Base-by-base conservation (phyloP, 768 basidiomycete species). In the Wakefieldia striispora region DNA sequence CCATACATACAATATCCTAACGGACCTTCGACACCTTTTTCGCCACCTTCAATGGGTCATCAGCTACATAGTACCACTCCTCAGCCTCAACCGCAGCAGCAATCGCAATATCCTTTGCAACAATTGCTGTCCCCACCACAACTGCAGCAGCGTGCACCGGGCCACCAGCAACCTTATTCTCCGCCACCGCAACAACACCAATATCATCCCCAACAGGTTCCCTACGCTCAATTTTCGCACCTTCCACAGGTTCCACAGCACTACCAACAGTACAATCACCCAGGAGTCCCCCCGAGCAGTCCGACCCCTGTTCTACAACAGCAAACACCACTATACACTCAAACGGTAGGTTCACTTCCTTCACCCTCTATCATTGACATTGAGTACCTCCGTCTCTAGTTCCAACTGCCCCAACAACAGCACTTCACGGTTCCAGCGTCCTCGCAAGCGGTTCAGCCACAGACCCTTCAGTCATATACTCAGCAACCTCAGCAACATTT, bases 401-500 rank as follows among this genome's bases (percentile, higher is more conserved):
- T 39, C 42, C 51, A 31, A 29, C 54, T 50, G 19, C 49, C 45
- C 21, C 57, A 56, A 27, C 55, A 66, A 27, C 13, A 43, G 14
- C 46, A 49, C 47, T 26, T 52, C 42, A n/a, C 36, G 44, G 52
- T 57, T 20, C 61, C 64, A 23, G 56, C 62, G 2, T 58, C 54
- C n/a, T 61, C 49, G 1, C 56, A 55, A 16, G 24, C 34, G 2
- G 20, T 50, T 35, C 60, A 49, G 17, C 29, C 49, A 11, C 62
- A 53, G 43, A 52, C 51, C 8, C 55, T 54, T 10, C 49, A 52
- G 13, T 46, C 51, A 26, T 23, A 50, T 43, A 19, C 43, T 2
- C 64, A 59, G 42, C 43, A 36, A 53, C 49, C 47, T 46, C 61
- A 49, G 45, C 54, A 59, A 23, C 44, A 57, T 45, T 50, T 66